Conservation (phyloP, 2,329 filamentous ascomycete species). For the Fusarium domesticum region DNA sequence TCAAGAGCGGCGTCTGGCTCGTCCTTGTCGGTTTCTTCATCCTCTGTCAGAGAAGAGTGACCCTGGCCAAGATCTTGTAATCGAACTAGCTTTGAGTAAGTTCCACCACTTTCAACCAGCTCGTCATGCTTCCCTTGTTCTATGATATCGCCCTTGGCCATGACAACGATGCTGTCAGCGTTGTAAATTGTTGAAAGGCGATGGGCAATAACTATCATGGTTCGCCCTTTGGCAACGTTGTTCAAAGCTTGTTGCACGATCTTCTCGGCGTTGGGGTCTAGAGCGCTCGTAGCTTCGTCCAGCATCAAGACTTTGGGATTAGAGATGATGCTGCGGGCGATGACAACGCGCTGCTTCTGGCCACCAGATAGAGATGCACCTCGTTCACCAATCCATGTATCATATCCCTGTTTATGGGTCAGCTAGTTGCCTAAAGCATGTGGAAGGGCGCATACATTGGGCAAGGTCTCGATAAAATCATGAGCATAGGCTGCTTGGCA, state of each 20-base stretch:
- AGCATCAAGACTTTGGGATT: slow-evolving; percentile 62
- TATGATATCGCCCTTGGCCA: slow-evolving; percentile 55
- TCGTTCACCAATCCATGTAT: slow-evolving; percentile 61
- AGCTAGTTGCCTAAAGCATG: neutral
- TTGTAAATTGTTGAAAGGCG: slow-evolving; percentile 56
- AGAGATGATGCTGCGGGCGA: slow-evolving; percentile 64
- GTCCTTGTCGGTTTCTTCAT: slow-evolving; percentile 34
- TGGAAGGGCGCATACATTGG: slow-evolving; percentile 31
- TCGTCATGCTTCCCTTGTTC: slow-evolving; percentile 62
- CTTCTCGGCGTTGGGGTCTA: slow-evolving; percentile 45
- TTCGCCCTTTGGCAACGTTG: slow-evolving; percentile 53
- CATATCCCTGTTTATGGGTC: slow-evolving; percentile 45
- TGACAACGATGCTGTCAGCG: slow-evolving; percentile 64
- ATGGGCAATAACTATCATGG: slow-evolving; percentile 65
- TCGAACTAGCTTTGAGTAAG: slow-evolving; percentile 52
- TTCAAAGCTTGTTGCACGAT: slow-evolving; percentile 57
- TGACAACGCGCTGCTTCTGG: slow-evolving; percentile 64
- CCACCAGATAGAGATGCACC: slow-evolving; percentile 65
- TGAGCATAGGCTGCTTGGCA: slow-evolving; percentile 51
- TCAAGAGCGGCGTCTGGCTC: slow-evolving; percentile 34
- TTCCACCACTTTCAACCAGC: slow-evolving; percentile 45
- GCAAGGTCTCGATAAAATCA: slow-evolving; percentile 51
- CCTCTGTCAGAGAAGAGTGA: slow-evolving; percentile 6
- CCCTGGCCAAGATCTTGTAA: slow-evolving; percentile 39
- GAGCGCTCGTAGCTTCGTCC: slow-evolving; percentile 66